Percentiles rank a stretch among this genome's conserved stretches.
Conservation (phyloP, 257 asterid species). For the Schizonepeta tenuifolia region DNA sequence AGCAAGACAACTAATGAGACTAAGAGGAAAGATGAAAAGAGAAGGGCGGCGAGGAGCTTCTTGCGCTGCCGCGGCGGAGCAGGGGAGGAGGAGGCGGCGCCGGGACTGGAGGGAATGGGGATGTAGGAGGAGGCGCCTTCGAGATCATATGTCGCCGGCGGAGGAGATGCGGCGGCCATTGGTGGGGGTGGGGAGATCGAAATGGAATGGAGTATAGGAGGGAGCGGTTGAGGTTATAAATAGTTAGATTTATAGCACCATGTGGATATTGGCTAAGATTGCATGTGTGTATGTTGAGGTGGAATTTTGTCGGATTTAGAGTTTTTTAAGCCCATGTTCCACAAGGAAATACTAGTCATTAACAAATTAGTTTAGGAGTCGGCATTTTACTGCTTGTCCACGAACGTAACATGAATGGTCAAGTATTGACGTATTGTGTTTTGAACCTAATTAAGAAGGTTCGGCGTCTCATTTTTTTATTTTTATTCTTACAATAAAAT, state of each 20-base stretch:
- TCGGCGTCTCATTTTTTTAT: background rate
- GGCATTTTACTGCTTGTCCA: background rate
- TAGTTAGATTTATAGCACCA: background rate
- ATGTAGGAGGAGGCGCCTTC: conserved; percentile 42
- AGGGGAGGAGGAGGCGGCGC: background rate
- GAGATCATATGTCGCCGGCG: conserved; percentile 36
- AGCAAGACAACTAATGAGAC: conserved; percentile 32
- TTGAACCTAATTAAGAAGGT: background rate
- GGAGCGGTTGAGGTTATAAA: background rate
- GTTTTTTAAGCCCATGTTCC: background rate
- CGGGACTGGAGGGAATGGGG: conserved; percentile 37
- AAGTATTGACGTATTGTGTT: background rate
- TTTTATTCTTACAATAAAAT: too few species aligned
- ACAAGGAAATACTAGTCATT: background rate
- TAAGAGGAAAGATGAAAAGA: conserved; percentile 45
- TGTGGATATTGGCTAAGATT: conserved; percentile 29
- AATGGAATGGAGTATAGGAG: background rate
- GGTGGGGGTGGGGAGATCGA: conserved; percentile 21
- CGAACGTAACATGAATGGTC: too few species aligned
- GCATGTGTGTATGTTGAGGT: conserved; percentile 29
- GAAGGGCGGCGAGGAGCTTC: conserved; percentile 43
- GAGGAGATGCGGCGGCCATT: conserved; percentile 29
- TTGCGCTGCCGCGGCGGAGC: conserved; percentile 30
- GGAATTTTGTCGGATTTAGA: conserved; percentile 21
- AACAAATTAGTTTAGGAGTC: background rate